These are phyloP conservation scores for Triticum urartu DNA, from an alignment of 176 grass and related monocot species.

Conservation along the genomic window DNA sequence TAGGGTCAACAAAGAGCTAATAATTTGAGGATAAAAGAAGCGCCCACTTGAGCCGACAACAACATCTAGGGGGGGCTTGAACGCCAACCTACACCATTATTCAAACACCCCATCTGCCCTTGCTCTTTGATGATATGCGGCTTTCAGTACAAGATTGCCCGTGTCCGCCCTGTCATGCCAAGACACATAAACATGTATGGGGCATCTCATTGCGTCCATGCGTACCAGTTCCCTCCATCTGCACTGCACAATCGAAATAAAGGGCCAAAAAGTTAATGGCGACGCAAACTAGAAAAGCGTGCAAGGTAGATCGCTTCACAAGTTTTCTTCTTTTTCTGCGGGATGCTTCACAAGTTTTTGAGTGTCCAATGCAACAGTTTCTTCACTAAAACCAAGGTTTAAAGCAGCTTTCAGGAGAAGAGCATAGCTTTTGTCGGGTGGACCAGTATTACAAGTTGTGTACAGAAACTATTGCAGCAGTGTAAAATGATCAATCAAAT, in stretches of 20 bases:
- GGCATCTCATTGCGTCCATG: constrained; percentile 35
- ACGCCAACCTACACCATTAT: constrained; percentile 47
- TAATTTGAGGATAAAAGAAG: neutral
- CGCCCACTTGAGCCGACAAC: constrained; percentile 42
- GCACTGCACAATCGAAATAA: neutral
- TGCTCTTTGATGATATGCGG: neutral
- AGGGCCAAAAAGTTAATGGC: no score
- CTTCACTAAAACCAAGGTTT: no score
- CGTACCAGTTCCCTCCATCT: neutral
- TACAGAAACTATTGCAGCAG: no score
- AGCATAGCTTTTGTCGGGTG: no score
- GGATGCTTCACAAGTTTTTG: no score
- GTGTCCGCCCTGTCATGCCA: constrained; percentile 41
- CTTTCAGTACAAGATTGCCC: constrained; percentile 43
- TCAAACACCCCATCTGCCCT: constrained; percentile 39
- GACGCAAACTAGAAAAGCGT: no score
- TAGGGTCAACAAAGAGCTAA: constrained; percentile 14
- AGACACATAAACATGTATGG: constrained; percentile 41
- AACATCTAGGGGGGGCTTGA: constrained; percentile 55
- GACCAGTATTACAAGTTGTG: no score
- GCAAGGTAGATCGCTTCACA: no score
- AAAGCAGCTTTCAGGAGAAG: no score
- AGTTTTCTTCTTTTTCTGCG: no score
- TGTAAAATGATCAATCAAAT: neutral
- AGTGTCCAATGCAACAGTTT: no score